A percentile compares a stretch with the other conserved stretches of the same genome.
phyloP scores from a whole-genome alignment of 1,284 basidiomycete species.

The Gomphus bonarii region DNA sequence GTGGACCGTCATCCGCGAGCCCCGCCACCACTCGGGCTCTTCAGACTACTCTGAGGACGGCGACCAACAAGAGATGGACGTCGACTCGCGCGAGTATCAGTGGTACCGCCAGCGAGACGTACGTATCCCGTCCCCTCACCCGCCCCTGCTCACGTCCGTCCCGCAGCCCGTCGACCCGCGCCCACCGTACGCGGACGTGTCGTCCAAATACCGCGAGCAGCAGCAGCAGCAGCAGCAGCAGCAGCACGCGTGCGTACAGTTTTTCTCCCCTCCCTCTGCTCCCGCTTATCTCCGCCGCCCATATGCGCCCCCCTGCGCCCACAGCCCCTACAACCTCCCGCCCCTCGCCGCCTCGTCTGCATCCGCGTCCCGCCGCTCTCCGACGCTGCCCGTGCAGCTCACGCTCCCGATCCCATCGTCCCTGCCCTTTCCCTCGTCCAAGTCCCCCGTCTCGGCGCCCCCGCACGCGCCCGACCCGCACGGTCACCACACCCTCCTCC shows the following conservation, averaged over 20 bases:
- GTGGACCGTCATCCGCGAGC: slow-evolving; percentile 11
- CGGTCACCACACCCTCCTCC: background rate
- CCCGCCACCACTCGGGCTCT: background rate
- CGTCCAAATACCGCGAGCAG: too few relatives aligned
- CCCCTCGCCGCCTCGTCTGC: background rate
- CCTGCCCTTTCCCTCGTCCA: slow-evolving; percentile 8
- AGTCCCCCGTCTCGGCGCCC: slow-evolving; percentile 4
- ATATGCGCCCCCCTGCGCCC: too few relatives aligned
- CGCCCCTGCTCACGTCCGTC: background rate
- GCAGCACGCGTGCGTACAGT: too few relatives aligned
- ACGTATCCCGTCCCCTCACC: too few relatives aligned
- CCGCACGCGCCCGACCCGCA: background rate
- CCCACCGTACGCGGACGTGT: too few relatives aligned
- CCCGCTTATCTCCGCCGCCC: too few relatives aligned
- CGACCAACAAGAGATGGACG: background rate
- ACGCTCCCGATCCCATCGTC: slow-evolving; percentile 6
- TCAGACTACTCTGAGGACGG: slow-evolving; percentile 6
- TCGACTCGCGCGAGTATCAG: background rate
- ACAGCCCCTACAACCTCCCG: background rate
- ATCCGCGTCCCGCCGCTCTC: background rate
- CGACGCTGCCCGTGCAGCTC: slow-evolving; percentile 9
- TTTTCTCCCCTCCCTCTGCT: too few relatives aligned
- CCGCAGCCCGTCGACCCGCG: too few relatives aligned
- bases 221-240: too few relatives aligned
- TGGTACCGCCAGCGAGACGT: background rate